A percentile compares a stretch with the other conserved stretches of the same genome.
Conservation (phyloP, 139 green algal species). For the Edaphochlamys debaryana region DNA sequence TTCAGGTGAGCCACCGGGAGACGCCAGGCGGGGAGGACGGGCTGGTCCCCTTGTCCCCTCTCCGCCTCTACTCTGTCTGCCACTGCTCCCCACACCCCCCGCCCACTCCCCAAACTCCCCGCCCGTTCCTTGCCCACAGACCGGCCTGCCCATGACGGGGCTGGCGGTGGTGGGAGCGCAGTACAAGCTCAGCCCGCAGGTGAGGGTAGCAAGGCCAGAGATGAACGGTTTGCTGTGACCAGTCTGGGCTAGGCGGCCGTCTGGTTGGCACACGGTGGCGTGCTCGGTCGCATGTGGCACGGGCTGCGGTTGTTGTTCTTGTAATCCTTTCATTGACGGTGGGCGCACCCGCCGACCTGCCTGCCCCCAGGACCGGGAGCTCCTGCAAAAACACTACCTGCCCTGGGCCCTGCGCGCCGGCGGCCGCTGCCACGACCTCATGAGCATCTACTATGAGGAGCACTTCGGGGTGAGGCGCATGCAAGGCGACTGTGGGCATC, state of each 20-base stretch:
- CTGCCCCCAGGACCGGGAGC: constrained; percentile 60
- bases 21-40: no score
- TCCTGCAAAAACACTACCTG: constrained; percentile 74
- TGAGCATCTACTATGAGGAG: constrained; percentile 93
- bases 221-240: no score
- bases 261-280: no score
- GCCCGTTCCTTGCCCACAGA: constrained; percentile 70
- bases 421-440: constrained; percentile 78
- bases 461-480: constrained; percentile 70
- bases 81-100: neutral
- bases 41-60: no score
- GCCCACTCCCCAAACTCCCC: neutral
- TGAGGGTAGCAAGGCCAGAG: no score
- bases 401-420: constrained; percentile 92
- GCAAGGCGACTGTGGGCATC: neutral
- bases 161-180: constrained; percentile 85
- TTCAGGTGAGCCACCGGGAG: constrained; percentile 89
- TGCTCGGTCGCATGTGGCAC: no score
- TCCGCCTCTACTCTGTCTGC: no score
- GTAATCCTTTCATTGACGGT: no score
- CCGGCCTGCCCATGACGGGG: constrained; percentile 93
- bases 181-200: constrained; percentile 63
- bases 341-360: no score
- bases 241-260: no score
- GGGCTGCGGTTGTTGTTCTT: no score